A percentile compares a stretch with the other conserved stretches of the same genome.
Conservation (phyloP, 2,329 filamentous ascomycete genomes). For the Cordyceps sp. region DNA sequence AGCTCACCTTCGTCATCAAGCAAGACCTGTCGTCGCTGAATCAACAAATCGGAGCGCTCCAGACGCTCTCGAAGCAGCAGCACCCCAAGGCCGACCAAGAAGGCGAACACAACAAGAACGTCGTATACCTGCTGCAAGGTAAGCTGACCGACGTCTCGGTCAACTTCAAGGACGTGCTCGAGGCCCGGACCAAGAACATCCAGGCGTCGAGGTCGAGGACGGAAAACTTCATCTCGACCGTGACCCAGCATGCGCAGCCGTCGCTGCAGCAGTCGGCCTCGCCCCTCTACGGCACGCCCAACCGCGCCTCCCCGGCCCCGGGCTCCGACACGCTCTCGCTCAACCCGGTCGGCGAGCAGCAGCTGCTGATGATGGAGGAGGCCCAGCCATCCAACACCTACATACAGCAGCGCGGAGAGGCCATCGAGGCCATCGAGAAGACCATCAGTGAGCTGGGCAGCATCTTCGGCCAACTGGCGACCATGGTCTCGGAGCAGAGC, state of each 20-base stretch:
- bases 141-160: conserved; percentile 83
- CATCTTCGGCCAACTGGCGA: conserved; percentile 86
- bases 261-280: conserved; percentile 61
- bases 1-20: conserved; percentile 95
- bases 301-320: conserved; percentile 47
- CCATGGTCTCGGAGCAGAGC: conserved; percentile 94
- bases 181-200: conserved; percentile 94
- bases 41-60: conserved; percentile 72
- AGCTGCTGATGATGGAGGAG: conserved; percentile 85
- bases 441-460: conserved; percentile 82
- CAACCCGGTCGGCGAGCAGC: conserved; percentile 67
- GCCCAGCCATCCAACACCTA: conserved; percentile 74
- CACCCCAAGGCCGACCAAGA: conserved; percentile 64
- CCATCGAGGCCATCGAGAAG: conserved; percentile 90
- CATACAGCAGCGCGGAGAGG: conserved; percentile 84
- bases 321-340: conserved; percentile 65
- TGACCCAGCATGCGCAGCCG: conserved; percentile 58
- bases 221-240: conserved; percentile 89
- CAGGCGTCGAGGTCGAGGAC: conserved; percentile 83
- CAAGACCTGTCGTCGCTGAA: conserved; percentile 78
- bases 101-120: conserved; percentile 95
- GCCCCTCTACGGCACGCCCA: conserved; percentile 71
- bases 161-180: conserved; percentile 94
- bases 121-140: conserved; percentile 78
- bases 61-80: conserved; percentile 59